Base-by-base conservation (phyloP, 345 rosid genomes). In the Linum lewisii region DNA sequence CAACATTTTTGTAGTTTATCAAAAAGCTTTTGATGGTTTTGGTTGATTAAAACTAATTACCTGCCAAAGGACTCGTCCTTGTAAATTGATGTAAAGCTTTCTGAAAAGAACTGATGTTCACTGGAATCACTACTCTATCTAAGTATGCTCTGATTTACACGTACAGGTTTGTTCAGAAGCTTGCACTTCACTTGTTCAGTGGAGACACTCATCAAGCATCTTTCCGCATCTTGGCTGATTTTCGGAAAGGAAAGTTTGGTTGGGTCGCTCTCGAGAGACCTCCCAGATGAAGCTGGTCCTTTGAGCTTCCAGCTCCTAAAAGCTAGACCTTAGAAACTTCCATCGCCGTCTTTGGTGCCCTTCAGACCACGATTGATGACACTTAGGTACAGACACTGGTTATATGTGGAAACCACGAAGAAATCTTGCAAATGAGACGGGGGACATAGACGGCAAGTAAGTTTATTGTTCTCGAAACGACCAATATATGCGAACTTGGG, bases 141-240 rank as follows among this genome's bases (percentile, higher is more conserved):
- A 21, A 52, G 14, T 10, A 37, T 22, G 24, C 21, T 26, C 66
- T 66, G 4, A 62, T 72, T 54, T 60, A 32, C 54, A 0, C 24
- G 64, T 71, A 80, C 80, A 92, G 96, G 73, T 84, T 88, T 75
- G 79, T 88, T 49, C 76, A 81, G 61, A 92, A 86, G 79, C 76
- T 84, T 54, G 84, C 92, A 23, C 61, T 78, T 56, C 76, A 79
- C 44, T 77, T 92, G 81, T 88, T 92, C 73, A 88, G 80, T 60
- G 95, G 95, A 62, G 96, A 88, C 65, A 67, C 67, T 64, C 81
- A 88, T 66, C 93, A 88, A 75, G 96, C 98, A 26, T 84, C 87
- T 23, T 83, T 86, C 69, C 73, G 93, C 11, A 73, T 92, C 70
- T 68, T 88, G 77, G n/a, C 83, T 26, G 96, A 92, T 79, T 92